Evolutionary conservation across 352 stramenopile genomes (phyloP), one percentile per base, ranked within the genome.

Genomic region (Phytophthora ohioensis): DNA sequence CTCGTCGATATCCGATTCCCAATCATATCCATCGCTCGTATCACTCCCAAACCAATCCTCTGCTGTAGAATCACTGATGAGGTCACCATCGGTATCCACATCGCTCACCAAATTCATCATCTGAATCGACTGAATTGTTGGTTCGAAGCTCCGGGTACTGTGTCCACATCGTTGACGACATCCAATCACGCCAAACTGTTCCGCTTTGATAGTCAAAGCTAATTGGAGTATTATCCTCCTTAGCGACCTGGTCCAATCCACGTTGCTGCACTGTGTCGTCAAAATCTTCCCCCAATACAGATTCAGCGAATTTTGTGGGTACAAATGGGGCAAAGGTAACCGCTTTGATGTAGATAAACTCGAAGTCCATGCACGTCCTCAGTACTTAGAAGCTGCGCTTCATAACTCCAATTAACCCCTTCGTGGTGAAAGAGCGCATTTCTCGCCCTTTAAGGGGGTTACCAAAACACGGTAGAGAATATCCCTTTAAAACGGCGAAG

Each of bases 371-470:
- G 5, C 13, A 39, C 7, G 34, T 9, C 32, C 35, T 12, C 3
- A 57, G 27, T 2, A 69, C 53, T 12, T 21, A 21, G 38, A 63
- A 69, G 36, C 45, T 31, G 7, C 53, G 42, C 10, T 69, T 69
- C 5, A 62, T 5, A 32, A 52, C 12, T 3, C 62, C 52, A 31
- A 64, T 64, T 1, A 63, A 27, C 1, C 43, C 17, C 1, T 21
- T 21, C 17, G 17, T 21, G 17, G 17, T 21, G 17, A 21, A 21
- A 21, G 17, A 21, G 17, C 17, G 17, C 17, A 21, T 21, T 21
- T 21, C 17, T 21, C 17, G 17, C 17, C 17, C 17, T 21, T 21
- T 21, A 21, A 21, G 17, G 17, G 17, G 1, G 17, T 21, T 21
- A 21, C 17, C 17, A 21, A 21, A 21, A 21, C 17, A 21, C 17